Base-by-base conservation (phyloP, 495 filamentous ascomycete genomes). In the Aspergillus ellipticus region DNA sequence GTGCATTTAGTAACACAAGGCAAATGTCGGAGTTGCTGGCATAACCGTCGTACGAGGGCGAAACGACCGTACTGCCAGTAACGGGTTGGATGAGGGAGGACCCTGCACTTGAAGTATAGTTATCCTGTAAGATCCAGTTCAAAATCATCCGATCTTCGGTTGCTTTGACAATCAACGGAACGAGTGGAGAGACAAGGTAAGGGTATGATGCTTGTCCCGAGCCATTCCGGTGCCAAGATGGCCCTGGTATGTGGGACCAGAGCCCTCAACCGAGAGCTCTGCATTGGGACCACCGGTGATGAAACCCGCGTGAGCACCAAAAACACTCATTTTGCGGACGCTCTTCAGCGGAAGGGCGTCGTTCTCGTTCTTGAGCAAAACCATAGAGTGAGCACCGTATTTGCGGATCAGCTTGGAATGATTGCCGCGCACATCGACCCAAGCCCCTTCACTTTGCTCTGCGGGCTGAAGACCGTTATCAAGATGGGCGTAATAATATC, bases 261-360 rank as follows among this genome's bases (percentile, higher is more conserved):
- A 58, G 19, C 59, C 76, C 69, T 24, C 74, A 73, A 20, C 77
- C n/a, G 42, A 55, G 37, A 62, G 54, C 6, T 48, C 42, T 19
- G 48, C 39, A 50, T 92, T 92, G 2, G 86, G 85, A 2, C 89
- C 90, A 70, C 74, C 71, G 0, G 77, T 74, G 53, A 81, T 85
- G 15, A 78, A 70, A 1, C 24, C 82, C n/a, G 85, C 87, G 58
- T 88, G 84, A 22, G 79, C 79, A 15, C 85, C 85, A 54, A 87
- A 83, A 11, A 88, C 75, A 4, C 76, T 80, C 42, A 88, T 78
- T 55, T 71, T 79, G 52, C 64, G 67, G 0, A 79, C 76, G 4
- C 65, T 66, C 15, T 70, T 73, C 21, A 88, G 65, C 0, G 84
- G 85, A 0, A 88, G 66, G n/a, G 75, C 71, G 26, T 70, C 65